A percentile compares a stretch with the other conserved stretches of the same genome.
These are phyloP conservation scores for Athelia psychrophila DNA, from an alignment of 1,284 basidiomycete species.

Conservation along the genomic window DNA sequence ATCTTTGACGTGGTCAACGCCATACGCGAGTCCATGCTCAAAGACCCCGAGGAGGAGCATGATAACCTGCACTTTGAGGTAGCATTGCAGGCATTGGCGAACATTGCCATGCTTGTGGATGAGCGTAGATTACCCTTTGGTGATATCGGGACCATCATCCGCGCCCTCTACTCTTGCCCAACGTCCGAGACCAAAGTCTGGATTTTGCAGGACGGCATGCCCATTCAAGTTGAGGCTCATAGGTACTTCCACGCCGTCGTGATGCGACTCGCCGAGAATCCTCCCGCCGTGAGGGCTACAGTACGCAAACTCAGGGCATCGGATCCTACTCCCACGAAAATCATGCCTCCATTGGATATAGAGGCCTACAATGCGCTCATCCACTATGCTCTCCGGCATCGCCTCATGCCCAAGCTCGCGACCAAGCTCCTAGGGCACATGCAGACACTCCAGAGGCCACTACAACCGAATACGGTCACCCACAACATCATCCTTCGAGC, in stretches of 20 bases:
- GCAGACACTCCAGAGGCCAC: slow-evolving; percentile 32
- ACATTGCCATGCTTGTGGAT: slow-evolving; percentile 51
- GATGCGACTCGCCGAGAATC: slow-evolving; percentile 35
- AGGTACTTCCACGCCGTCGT: slow-evolving; percentile 59
- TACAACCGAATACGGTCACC: slow-evolving; percentile 45
- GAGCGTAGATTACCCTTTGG: slow-evolving; percentile 41
- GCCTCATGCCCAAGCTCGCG: slow-evolving; percentile 47
- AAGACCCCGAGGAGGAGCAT: slow-evolving; percentile 9
- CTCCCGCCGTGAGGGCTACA: slow-evolving; percentile 12
- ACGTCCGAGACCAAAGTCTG: slow-evolving; percentile 35
- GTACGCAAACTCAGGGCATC: slow-evolving; percentile 4
- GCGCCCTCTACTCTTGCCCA: slow-evolving; percentile 19
- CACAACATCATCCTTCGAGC: slow-evolving; percentile 58
- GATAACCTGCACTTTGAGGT: slow-evolving; percentile 9
- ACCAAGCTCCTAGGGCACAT: slow-evolving; percentile 52
- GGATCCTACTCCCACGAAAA: slow-evolving; percentile 10
- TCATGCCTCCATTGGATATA: slow-evolving; percentile 36
- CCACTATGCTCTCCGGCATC: slow-evolving; percentile 61
- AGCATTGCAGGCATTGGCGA: slow-evolving; percentile 58
- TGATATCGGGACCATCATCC: slow-evolving; percentile 45
- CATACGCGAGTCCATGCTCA: slow-evolving; percentile 12
- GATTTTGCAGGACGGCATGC: slow-evolving; percentile 30
- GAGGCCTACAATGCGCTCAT: slow-evolving; percentile 61
- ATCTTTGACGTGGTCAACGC: slow-evolving; percentile 17
- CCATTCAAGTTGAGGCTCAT: slow-evolving; percentile 42